Base-by-base conservation (phyloP, 257 asterid species). In the Cruciata laevipes region DNA sequence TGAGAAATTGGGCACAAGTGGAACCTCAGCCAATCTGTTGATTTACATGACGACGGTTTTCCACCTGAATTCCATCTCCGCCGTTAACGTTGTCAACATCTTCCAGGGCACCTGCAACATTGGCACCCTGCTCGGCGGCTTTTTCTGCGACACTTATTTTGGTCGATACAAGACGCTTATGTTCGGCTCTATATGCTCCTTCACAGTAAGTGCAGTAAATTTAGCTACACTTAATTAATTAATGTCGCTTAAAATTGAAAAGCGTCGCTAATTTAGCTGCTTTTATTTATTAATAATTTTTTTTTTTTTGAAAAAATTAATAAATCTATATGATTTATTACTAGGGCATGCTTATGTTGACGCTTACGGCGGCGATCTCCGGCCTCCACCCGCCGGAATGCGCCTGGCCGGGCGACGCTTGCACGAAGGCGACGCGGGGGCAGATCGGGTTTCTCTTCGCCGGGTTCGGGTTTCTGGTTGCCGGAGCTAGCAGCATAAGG, bases 361-460 rank as follows among this genome's bases (percentile, higher is more conserved):
- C 93, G 3, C 72, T 89, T 1, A 85, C 96, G 2, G 95, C 96
- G 1, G 86, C 69, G 20, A 68, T 89, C 69, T 74, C 79, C 27
- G 73, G 64, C n/a, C 23, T 89, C 58, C 96, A 89, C 72, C 96
- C 96, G 20, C 95, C 96, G 5, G 79, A 71, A 1, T 89, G 95
- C 52, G 76, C 2, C 20, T 70, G 2, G 66, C 66, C 0, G 84
- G 55, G 75, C 5, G 64, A 51, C 37, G 67, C 51, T 0, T 87
- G 96, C 76, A 20, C 56, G 44, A 79, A 87, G 0, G 84, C 93
- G 30, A 85, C 85, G 0, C 61, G 89, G 14, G 70, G 82, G 77
- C 96, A 89, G 31, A 73, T 83, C 63, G 31, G 78, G 3, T 82
- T 89, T 23, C 81, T 89, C 4, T 72, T 79, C 3, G 1, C 27